These are phyloP conservation scores for Neltuma alba DNA, from an alignment of 306 rosid genomes.

Conservation along the genomic window DNA sequence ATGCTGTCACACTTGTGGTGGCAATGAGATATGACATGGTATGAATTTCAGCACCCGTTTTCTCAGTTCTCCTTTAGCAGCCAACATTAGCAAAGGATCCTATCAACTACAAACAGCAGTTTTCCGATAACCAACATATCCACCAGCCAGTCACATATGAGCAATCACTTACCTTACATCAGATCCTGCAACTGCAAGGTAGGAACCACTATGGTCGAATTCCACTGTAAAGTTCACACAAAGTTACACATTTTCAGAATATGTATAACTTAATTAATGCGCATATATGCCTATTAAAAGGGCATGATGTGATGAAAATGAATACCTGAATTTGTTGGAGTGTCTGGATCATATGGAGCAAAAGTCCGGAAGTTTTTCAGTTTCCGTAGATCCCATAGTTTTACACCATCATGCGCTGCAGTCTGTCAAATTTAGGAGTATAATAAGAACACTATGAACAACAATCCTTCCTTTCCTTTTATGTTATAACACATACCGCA, in stretches of 20 bases:
- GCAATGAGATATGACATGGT: neutral
- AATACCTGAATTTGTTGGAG: slow-evolving; percentile 86
- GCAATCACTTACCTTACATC: slow-evolving; percentile 84
- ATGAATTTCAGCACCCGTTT: neutral
- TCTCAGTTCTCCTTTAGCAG: neutral
- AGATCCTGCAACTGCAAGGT: slow-evolving; percentile 92
- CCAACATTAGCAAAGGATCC: too few relatives aligned
- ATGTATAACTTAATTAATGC: neutral
- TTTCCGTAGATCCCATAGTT: slow-evolving; percentile 80
- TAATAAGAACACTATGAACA: slow-evolving; percentile 4
- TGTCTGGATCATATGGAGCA: slow-evolving; percentile 67
- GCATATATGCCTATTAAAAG: neutral
- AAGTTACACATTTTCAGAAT: slow-evolving; percentile 12
- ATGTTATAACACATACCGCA: slow-evolving; percentile 57
- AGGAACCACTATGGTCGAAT: slow-evolving; percentile 94
- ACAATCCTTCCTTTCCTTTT: neutral
- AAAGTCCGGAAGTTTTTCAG: slow-evolving; percentile 69
- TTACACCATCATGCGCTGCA: slow-evolving; percentile 79
- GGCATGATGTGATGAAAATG: neutral
- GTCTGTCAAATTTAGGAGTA: slow-evolving; percentile 52
- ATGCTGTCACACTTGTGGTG: neutral
- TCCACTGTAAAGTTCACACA: slow-evolving; percentile 69
- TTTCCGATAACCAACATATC: neutral
- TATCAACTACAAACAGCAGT: neutral
- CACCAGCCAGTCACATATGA: neutral